Base-by-base conservation (phyloP, 208 protist species). In the Crithidia sp. region DNA sequence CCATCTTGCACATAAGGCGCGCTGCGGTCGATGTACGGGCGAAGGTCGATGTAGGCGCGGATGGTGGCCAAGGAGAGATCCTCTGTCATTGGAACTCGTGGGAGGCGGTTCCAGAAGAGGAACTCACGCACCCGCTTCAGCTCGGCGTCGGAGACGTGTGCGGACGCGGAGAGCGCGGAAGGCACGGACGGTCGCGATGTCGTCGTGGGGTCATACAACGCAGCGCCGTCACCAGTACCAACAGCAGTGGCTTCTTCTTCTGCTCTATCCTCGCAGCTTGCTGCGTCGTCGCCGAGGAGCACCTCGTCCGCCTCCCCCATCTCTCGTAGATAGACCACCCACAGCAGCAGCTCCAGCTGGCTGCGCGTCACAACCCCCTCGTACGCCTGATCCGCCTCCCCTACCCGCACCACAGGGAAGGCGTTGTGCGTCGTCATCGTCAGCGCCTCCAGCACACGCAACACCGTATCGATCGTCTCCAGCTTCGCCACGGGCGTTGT, bases 381-480 rank as follows among this genome's bases (percentile, higher is more conserved):
- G 53, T 91, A 85, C 13, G 73, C 53, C 40, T 72, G 73, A 71
- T 89, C 55, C 57, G 74, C n/a, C 43, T 76, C 55, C 47, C 70
- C 45, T 40, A 70, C 52, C 16, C 75, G 79, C 7, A 98, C 81
- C 0, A 97, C 85, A 16, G 95, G 93, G 54, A 98, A 98, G 61
- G 79, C 88, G 67, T 96, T 94, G 79, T 97, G 91, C 56, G 41
- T 78, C 49, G 78, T 88, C 39, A 82, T 81, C 28, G 84, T 79
- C 5, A 96, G 67, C 13, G 83, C 62, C 57, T 87, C 69, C 7
- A 91, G 28, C 17, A 96, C 63, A 10, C 80, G 72, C 40, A 81
- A 52, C 7, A 97, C 67, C 0, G 76, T 84, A n/a, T 83, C 86
- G 9, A 86, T 57, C 14, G 86, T 76, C n/a, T 65, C 36, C 2